These are phyloP conservation scores for Nitzschia putrida DNA, from an alignment of 108 stramenopile genomes.

Conservation along the genomic window DNA sequence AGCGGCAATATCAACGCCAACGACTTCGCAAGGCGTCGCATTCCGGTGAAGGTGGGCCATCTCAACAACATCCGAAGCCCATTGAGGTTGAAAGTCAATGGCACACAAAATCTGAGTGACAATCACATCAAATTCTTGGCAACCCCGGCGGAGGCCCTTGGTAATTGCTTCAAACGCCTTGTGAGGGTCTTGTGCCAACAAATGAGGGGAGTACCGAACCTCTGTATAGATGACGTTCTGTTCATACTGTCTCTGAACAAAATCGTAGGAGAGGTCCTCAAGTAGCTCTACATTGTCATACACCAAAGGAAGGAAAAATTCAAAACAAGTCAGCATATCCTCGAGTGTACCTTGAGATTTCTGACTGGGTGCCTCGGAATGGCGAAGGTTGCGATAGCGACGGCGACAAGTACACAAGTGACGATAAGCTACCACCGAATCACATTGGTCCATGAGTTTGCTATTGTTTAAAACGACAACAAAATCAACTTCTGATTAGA, in stretches of 20 bases:
- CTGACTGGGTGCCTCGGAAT: constrained; percentile 6
- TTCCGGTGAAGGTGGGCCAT: constrained; percentile 47
- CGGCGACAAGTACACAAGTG: constrained; percentile 57
- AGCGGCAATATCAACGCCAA: constrained; percentile 74
- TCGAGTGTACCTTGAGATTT: constrained; percentile 32
- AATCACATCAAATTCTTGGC: constrained; percentile 30
- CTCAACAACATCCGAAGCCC: constrained; percentile 54
- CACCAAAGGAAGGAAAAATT: constrained; percentile 64
- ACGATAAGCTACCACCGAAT: constrained; percentile 39
- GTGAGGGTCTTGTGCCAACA: constrained; percentile 41
- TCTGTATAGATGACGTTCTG: constrained; percentile 74
- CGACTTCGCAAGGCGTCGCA: constrained; percentile 61
- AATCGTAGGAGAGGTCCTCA: constrained; percentile 61
- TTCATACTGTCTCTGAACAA: constrained; percentile 55
- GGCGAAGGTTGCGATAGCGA: constrained; percentile 28
- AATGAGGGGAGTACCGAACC: constrained; percentile 70
- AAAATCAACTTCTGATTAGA: background rate
- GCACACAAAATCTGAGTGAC: constrained; percentile 76
- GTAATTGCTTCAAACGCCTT: constrained; percentile 46
- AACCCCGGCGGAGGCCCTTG: constrained; percentile 51
- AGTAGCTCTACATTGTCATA: constrained; percentile 54
- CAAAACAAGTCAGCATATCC: constrained; percentile 68
- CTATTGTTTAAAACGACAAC: background rate
- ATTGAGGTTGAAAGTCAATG: constrained; percentile 66
- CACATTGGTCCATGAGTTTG: constrained; percentile 46